Evolutionary conservation across 768 basidiomycete species (phyloP).

Genomic region (Wakefieldia striispora): DNA sequence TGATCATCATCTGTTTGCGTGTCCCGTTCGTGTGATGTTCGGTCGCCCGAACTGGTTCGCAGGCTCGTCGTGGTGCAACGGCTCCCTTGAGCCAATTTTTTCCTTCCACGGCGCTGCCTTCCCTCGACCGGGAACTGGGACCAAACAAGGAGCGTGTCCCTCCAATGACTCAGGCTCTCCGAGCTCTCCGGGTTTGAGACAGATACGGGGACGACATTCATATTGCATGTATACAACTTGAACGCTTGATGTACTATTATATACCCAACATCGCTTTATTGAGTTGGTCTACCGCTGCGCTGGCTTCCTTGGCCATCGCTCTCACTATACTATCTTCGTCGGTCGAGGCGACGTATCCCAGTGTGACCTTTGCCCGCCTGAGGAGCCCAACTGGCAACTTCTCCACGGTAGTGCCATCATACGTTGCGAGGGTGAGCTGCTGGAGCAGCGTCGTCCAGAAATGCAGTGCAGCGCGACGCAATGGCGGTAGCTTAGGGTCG

Average conservation of each 20-base stretch:
- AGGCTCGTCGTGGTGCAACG: constrained; percentile 26
- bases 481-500: constrained; percentile 68
- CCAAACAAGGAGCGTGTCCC: constrained; percentile 65
- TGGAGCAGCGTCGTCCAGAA: constrained; percentile 71
- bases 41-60: constrained; percentile 18
- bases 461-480: constrained; percentile 85
- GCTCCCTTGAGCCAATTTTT: constrained; percentile 18
- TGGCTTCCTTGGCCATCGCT: constrained; percentile 73
- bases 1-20: neutral
- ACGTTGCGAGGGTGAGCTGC: constrained; percentile 50
- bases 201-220: constrained; percentile 78
- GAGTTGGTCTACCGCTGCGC: constrained; percentile 52
- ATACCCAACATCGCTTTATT: constrained; percentile 42
- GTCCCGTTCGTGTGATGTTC: neutral
- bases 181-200: constrained; percentile 73
- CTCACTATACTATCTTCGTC: constrained; percentile 73
- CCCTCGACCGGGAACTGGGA: constrained; percentile 30
- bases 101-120: constrained; percentile 22
- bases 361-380: constrained; percentile 52
- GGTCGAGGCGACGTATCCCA: constrained; percentile 66
- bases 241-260: neutral
- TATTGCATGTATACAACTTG: neutral
- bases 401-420: constrained; percentile 35
- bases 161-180: constrained; percentile 78
- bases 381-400: constrained; percentile 35